Percentiles rank a stretch among this genome's conserved stretches.
Conservation (phyloP, 148 eudicot genomes). For the Oxyria digyna region DNA sequence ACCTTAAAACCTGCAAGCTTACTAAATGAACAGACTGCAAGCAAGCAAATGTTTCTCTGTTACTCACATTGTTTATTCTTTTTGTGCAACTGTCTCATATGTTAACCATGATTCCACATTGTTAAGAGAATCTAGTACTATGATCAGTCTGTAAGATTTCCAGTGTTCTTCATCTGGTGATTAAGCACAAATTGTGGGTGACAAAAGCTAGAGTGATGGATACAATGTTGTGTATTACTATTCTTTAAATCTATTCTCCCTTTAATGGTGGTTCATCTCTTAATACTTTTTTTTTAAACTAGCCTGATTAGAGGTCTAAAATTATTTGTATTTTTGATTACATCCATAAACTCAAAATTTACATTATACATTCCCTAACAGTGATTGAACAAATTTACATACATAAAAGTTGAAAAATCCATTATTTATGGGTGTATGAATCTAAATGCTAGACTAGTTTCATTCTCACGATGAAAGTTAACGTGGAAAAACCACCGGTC, state of each 20-base stretch:
- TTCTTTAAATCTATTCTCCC: conserved; percentile 4
- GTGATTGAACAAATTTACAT: no score
- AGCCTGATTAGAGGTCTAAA: no score
- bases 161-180: not conserved
- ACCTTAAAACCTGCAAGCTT: conserved; percentile 55
- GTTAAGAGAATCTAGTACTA: not conserved
- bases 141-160: not conserved
- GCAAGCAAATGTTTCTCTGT: conserved; percentile 14
- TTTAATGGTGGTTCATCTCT: not conserved
- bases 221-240: conserved; percentile 1
- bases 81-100: conserved; percentile 6
- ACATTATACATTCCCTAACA: no score
- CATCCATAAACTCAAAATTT: no score
- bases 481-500: no score
- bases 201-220: not conserved
- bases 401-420: no score
- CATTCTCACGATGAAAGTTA: no score
- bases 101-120: conserved; percentile 1
- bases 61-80: conserved; percentile 32
- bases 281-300: not conserved
- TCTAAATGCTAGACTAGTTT: no score
- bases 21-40: conserved; percentile 25
- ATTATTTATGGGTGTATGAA: no score
- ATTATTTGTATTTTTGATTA: no score
- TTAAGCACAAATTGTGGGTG: not conserved